phyloP scores from a whole-genome alignment of 139 green algal genomes.

The Chlamydomonas incerta region DNA sequence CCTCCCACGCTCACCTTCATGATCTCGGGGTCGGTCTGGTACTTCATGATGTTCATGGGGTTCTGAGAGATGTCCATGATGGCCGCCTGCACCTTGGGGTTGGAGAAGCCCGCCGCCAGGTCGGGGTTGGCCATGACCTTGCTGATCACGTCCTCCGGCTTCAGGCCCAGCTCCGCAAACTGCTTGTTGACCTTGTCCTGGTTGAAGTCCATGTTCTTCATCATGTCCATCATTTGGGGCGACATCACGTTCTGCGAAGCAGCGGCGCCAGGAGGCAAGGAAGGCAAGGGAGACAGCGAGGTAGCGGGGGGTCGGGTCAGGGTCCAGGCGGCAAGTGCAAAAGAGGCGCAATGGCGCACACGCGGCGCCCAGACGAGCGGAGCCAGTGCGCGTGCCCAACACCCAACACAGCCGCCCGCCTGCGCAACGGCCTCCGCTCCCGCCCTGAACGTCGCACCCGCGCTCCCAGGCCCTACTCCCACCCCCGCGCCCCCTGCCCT shows the following conservation, averaged over 20 bases:
- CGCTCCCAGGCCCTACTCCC: no score
- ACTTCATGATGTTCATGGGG: constrained; percentile 88
- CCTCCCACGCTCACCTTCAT: constrained; percentile 68
- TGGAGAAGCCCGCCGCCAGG: constrained; percentile 81
- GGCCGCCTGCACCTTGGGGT: constrained; percentile 84
- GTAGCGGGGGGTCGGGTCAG: no score
- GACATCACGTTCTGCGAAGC: constrained; percentile 63
- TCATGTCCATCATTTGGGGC: constrained; percentile 75
- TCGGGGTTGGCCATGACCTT: constrained; percentile 87
- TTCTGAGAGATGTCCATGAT: constrained; percentile 88
- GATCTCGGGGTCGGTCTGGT: constrained; percentile 86
- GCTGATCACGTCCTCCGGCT: constrained; percentile 82
- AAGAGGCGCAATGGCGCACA: no score
- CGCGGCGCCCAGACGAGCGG: no score
- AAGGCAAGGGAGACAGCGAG: no score
- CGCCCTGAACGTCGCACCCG: no score
- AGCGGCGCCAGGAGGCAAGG: no score
- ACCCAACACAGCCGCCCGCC: no score
- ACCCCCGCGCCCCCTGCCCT: no score
- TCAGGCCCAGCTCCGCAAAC: constrained; percentile 83
- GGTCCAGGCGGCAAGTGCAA: no score
- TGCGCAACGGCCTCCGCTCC: no score
- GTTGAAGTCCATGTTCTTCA: constrained; percentile 73
- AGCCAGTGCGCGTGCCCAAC: no score
- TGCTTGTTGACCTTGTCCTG: constrained; percentile 78